A percentile compares a stretch with the other conserved stretches of the same genome.
Conservation (phyloP, 352 stramenopile species). For the Phytopythium mirpurense region DNA sequence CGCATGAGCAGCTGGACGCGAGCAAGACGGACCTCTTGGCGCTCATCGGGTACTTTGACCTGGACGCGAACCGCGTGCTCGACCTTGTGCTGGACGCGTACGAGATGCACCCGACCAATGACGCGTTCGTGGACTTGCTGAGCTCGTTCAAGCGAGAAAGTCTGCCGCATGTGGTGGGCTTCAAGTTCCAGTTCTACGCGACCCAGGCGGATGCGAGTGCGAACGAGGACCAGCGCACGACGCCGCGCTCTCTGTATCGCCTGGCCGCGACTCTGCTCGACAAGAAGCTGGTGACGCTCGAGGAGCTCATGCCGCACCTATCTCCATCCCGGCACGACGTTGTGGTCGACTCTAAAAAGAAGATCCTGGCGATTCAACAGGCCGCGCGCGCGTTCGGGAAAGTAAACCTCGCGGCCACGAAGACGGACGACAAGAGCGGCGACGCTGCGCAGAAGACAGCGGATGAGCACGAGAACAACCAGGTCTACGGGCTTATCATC, state of each 20-base stretch:
- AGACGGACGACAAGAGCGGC: conserved; percentile 27
- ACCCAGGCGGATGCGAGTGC: conserved; percentile 11
- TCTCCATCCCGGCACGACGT: conserved; percentile 62
- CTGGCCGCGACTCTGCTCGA: conserved; percentile 84
- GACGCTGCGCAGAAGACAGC: conserved; percentile 19
- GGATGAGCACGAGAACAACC: conserved; percentile 43
- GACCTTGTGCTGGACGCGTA: conserved; percentile 92
- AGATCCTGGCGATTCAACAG: conserved; percentile 11
- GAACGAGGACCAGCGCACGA: conserved; percentile 15
- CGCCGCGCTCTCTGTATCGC: conserved; percentile 73
- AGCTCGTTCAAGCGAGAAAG: conserved; percentile 67
- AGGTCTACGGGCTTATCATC: conserved; percentile 80
- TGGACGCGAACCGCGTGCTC: conserved; percentile 95
- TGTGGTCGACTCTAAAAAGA: conserved; percentile 52
- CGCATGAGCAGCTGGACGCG: conserved; percentile 50
- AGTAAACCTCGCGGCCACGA: conserved; percentile 63
- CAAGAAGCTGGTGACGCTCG: conserved; percentile 72
- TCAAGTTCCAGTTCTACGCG: conserved; percentile 93
- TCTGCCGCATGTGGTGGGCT: conserved; percentile 89
- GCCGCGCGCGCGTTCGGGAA: conserved; percentile 52
- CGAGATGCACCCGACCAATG: conserved; percentile 84
- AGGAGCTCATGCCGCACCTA: conserved; percentile 76
- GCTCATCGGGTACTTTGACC: conserved; percentile 90
- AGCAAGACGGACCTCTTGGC: conserved; percentile 70
- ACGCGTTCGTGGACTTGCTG: conserved; percentile 69